phyloP scores from a whole-genome alignment of 2,329 filamentous ascomycete genomes.

The Alternaria postmessia region DNA sequence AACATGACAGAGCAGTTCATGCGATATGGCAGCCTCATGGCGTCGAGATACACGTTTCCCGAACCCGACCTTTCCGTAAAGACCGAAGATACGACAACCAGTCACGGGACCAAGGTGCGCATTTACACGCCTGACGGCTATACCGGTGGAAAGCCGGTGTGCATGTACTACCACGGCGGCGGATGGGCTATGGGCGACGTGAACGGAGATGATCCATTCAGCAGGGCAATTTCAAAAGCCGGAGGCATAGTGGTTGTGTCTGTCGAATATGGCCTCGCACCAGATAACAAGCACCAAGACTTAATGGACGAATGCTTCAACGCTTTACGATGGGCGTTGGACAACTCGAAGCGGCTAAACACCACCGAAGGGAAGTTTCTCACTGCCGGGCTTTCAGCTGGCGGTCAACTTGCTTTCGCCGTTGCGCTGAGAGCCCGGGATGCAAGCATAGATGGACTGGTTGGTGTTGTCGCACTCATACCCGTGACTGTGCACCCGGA shows the following conservation, averaged over 20 bases:
- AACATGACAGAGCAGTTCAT: constrained; percentile 25
- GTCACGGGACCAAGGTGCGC: constrained; percentile 39
- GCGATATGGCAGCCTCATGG: constrained; percentile 28
- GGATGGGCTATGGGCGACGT: constrained; percentile 51
- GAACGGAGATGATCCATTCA: constrained; percentile 43
- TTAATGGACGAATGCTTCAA: constrained; percentile 49
- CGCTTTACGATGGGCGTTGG: constrained; percentile 43
- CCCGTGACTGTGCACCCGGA: constrained; percentile 51
- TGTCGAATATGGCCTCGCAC: constrained; percentile 49
- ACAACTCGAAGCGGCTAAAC: constrained; percentile 35
- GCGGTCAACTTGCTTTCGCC: constrained; percentile 50
- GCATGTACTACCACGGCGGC: constrained; percentile 49
- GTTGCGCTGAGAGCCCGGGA: constrained; percentile 51
- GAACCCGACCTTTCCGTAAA: constrained; percentile 43
- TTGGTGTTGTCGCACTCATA: constrained; percentile 51
- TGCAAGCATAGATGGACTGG: constrained; percentile 44
- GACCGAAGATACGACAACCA: constrained; percentile 40
- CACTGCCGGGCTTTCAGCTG: constrained; percentile 51
- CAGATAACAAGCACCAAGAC: constrained; percentile 44
- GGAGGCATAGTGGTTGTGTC: constrained; percentile 44
- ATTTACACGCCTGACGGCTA: constrained; percentile 48
- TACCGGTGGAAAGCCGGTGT: constrained; percentile 40
- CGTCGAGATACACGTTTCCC: constrained; percentile 39
- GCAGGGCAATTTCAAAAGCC: constrained; percentile 34
- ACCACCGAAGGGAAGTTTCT: constrained; percentile 42